Evolutionary conservation across 352 stramenopile species (phyloP).

Genomic region (Globisporangium canariense): DNA sequence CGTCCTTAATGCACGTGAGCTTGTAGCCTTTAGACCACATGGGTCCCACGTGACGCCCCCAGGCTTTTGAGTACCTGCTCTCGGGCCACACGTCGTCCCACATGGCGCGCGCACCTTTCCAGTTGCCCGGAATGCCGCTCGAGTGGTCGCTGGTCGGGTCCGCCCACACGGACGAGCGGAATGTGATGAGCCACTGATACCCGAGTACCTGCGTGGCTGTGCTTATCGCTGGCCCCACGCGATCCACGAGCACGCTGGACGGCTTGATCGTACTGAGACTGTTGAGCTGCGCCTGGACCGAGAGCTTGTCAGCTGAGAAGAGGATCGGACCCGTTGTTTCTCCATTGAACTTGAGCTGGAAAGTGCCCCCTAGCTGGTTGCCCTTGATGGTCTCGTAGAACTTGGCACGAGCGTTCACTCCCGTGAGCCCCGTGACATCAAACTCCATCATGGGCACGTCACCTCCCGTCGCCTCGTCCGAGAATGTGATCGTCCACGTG

Average conservation of each 20-base stretch:
- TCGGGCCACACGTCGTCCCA: conserved; percentile 91
- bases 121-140: conserved; percentile 87
- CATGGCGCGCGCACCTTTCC: conserved; percentile 73
- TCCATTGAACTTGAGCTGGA: conserved; percentile 93
- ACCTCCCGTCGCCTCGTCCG: conserved; percentile 58
- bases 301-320: conserved; percentile 74
- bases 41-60: conserved; percentile 94
- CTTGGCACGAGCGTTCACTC: conserved; percentile 27
- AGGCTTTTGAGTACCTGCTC: conserved; percentile 93
- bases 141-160: conserved; percentile 90
- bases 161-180: conserved; percentile 90
- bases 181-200: conserved; percentile 93
- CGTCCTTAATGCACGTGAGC: conserved; percentile 58
- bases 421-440: conserved; percentile 34
- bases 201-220: conserved; percentile 66
- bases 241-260: conserved; percentile 86
- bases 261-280: conserved; percentile 90
- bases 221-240: conserved; percentile 36
- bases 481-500: conserved; percentile 82
- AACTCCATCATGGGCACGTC: conserved; percentile 67
- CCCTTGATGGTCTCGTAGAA: conserved; percentile 80
- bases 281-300: conserved; percentile 91
- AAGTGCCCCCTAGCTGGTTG: conserved; percentile 89
- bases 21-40: conserved; percentile 43
- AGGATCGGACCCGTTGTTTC: conserved; percentile 91